Conservation (phyloP, 768 basidiomycete species). For the Strobilomyces confusus region DNA sequence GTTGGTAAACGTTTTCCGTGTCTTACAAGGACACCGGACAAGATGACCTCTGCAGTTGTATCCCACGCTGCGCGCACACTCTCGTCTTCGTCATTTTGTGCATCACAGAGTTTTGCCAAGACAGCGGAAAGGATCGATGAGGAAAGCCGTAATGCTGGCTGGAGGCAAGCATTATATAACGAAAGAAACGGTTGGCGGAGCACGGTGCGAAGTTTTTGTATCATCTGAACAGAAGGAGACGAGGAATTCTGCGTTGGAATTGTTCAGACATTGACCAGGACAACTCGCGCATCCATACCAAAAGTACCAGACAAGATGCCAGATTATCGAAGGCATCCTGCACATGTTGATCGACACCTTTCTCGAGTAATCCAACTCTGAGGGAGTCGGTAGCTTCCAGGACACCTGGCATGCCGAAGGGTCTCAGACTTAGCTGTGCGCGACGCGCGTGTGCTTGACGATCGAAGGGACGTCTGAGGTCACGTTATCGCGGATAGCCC, state of each 20-base stretch:
- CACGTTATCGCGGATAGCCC: neutral
- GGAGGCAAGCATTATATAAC: slow-evolving; percentile 40
- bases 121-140: slow-evolving; percentile 39
- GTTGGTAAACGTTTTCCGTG: neutral
- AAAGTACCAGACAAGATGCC: slow-evolving; percentile 39
- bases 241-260: slow-evolving; percentile 35
- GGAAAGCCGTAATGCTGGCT: slow-evolving; percentile 39
- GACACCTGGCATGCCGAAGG: slow-evolving; percentile 21
- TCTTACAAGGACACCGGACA: slow-evolving; percentile 52
- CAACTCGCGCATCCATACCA: slow-evolving; percentile 33
- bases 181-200: slow-evolving; percentile 42
- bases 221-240: slow-evolving; percentile 33
- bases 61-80: slow-evolving; percentile 40
- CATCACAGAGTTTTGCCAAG: slow-evolving; percentile 36
- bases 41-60: slow-evolving; percentile 38
- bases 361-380: slow-evolving; percentile 26
- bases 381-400: slow-evolving; percentile 31
- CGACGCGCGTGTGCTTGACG: neutral
- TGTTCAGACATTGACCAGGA: neutral
- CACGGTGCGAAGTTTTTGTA: slow-evolving; percentile 36
- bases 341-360: slow-evolving; percentile 27
- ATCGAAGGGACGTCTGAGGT: neutral
- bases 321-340: slow-evolving; percentile 38
- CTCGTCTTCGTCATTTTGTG: slow-evolving; percentile 18
- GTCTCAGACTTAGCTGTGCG: neutral